Conservation (phyloP, 768 basidiomycete species). For the Macrolepiota dolichaula region DNA sequence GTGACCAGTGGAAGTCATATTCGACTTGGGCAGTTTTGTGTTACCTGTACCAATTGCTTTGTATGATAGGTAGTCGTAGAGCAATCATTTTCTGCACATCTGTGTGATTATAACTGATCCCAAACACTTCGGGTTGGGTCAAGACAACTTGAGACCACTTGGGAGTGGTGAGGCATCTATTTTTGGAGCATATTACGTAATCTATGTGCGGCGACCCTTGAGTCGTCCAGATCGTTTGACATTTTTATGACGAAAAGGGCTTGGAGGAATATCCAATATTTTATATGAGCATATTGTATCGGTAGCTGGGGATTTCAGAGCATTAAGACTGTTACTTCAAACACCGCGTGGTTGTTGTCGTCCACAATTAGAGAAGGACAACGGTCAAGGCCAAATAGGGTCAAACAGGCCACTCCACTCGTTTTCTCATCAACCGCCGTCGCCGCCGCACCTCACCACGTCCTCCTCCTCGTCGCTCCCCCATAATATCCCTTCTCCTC, state of each 20-base stretch:
- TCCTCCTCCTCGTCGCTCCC: slow-evolving; percentile 12
- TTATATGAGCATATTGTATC: neutral
- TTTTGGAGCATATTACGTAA: too few relatives aligned
- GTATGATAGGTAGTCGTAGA: neutral
- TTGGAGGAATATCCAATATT: neutral
- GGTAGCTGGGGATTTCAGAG: neutral
- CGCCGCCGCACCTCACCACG: slow-evolving; percentile 16
- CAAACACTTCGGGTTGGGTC: too few relatives aligned
- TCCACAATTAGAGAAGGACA: slow-evolving; percentile 13
- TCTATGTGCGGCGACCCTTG: neutral
- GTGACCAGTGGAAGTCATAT: neutral
- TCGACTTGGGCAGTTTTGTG: neutral
- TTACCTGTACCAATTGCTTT: neutral
- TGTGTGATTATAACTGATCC: neutral
- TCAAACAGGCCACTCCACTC: slow-evolving; percentile 28
- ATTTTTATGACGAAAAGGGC: neutral
- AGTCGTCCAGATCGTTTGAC: neutral
- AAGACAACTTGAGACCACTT: too few relatives aligned
- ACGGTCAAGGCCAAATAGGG: slow-evolving; percentile 24
- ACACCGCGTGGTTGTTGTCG: slow-evolving; percentile 1
- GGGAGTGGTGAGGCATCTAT: too few relatives aligned
- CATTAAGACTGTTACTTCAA: neutral
- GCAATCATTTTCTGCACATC: neutral
- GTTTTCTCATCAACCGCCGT: slow-evolving; percentile 25
- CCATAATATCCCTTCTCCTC: slow-evolving; percentile 2